Percentiles rank a stretch among this genome's conserved stretches.
These are phyloP conservation scores for Ilyonectria robusta DNA, from an alignment of 2,329 filamentous ascomycete genomes.

Conservation along the genomic window DNA sequence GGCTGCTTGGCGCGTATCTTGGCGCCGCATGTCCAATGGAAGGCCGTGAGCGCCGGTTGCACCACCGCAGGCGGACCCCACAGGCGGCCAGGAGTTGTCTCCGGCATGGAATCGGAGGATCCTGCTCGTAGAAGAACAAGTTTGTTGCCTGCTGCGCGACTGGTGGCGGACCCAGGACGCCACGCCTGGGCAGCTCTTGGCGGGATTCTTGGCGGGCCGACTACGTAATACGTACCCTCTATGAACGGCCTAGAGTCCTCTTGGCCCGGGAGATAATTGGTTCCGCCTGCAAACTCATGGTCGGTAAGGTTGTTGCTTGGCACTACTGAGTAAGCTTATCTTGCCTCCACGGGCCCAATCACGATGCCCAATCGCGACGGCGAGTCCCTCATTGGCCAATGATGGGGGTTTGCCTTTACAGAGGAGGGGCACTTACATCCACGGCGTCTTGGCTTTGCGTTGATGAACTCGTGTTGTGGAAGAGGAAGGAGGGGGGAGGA, in stretches of 20 bases:
- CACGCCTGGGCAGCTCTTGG: slow-evolving; percentile 41
- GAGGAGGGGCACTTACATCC: slow-evolving; percentile 11
- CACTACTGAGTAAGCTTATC: slow-evolving; percentile 44
- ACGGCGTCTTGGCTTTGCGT: slow-evolving; percentile 30
- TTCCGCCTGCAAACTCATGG: slow-evolving; percentile 30
- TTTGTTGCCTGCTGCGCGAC: slow-evolving; percentile 20
- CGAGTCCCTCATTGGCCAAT: slow-evolving; percentile 32
- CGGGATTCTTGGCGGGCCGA: slow-evolving; percentile 1
- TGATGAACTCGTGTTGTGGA: slow-evolving; percentile 20
- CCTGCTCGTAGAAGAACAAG: slow-evolving; percentile 12
- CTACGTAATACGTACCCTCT: slow-evolving; percentile 23
- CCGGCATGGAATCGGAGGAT: slow-evolving; percentile 16
- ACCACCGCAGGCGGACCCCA: slow-evolving; percentile 13
- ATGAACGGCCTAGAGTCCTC: slow-evolving; percentile 35
- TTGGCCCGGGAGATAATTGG: slow-evolving; percentile 26
- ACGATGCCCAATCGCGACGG: slow-evolving; percentile 15
- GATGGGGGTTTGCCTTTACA: neutral
- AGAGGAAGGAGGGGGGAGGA: neutral
- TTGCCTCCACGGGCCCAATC: slow-evolving; percentile 20
- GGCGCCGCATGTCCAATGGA: slow-evolving; percentile 26
- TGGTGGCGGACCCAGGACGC: slow-evolving; percentile 12
- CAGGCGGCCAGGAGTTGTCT: slow-evolving; percentile 4
- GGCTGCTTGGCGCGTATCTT: slow-evolving; percentile 32
- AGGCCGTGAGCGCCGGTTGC: neutral
- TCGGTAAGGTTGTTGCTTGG: slow-evolving; percentile 42